These are phyloP conservation scores for Colletotrichum viniferum DNA, from an alignment of 2,329 filamentous ascomycete species.

Conservation along the genomic window DNA sequence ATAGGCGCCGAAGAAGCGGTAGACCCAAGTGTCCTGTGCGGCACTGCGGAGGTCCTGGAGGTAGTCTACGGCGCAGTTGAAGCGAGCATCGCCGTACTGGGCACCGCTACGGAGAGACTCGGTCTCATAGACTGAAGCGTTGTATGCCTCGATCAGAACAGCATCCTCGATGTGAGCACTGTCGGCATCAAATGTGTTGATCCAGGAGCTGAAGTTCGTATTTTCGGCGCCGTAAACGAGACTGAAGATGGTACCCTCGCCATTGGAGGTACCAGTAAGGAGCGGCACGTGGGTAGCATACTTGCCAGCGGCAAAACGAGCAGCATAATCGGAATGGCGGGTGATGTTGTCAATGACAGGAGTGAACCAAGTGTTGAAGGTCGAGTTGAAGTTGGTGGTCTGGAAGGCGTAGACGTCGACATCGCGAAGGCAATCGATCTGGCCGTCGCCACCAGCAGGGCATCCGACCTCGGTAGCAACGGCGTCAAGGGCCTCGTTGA, in stretches of 20 bases:
- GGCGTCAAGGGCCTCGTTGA: conserved; percentile 38
- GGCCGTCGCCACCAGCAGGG: conserved; percentile 28
- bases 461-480: conserved; percentile 42
- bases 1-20: conserved; percentile 47
- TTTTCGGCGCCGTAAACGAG: conserved; percentile 37
- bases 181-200: conserved; percentile 42
- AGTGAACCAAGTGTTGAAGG: conserved; percentile 46
- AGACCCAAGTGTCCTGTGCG: conserved; percentile 43
- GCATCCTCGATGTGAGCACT: conserved; percentile 39
- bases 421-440: conserved; percentile 41
- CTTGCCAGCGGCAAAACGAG: conserved; percentile 26
- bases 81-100: conserved; percentile 50
- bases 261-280: conserved; percentile 37
- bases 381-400: conserved; percentile 35
- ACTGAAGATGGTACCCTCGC: conserved; percentile 40
- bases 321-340: conserved; percentile 34
- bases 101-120: conserved; percentile 44
- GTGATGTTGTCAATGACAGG: conserved; percentile 39
- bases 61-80: conserved; percentile 46
- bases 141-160: conserved; percentile 36
- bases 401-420: conserved; percentile 33
- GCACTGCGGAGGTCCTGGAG: conserved; percentile 41
- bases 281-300: conserved; percentile 39
- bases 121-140: conserved; percentile 35
- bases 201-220: conserved; percentile 32